Percentiles rank a stretch among this genome's conserved stretches.
phyloP scores from a whole-genome alignment of 352 stramenopile genomes.

The Globisporangium spinosum region DNA sequence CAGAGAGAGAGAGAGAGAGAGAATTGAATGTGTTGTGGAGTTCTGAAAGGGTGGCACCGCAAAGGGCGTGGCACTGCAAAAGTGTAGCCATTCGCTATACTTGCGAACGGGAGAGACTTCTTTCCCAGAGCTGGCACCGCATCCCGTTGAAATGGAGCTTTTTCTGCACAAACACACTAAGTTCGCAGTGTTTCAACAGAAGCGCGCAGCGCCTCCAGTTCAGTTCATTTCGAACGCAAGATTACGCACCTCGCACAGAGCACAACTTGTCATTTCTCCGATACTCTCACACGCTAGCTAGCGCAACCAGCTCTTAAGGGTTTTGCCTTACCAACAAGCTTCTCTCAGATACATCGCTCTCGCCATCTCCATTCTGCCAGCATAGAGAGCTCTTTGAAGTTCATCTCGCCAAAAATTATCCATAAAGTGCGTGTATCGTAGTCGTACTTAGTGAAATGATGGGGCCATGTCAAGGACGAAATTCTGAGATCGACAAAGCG shows the following conservation, averaged over 20 bases:
- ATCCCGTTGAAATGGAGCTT: not conserved
- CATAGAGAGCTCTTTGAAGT: conserved; percentile 2
- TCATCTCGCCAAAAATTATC: not conserved
- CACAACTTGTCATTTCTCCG: no score
- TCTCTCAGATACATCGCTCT: not conserved
- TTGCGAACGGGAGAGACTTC: not conserved
- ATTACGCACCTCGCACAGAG: no score
- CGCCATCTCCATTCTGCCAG: not conserved
- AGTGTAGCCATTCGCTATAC: not conserved
- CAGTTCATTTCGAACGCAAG: not conserved
- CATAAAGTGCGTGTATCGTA: not conserved
- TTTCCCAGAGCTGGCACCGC: not conserved
- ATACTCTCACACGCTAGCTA: not conserved
- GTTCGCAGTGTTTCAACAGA: not conserved
- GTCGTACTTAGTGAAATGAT: not conserved
- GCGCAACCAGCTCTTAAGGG: not conserved
- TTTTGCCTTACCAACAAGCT: not conserved
- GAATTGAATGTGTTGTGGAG: not conserved
- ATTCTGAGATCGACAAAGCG: not conserved
- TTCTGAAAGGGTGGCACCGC: not conserved
- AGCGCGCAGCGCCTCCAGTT: not conserved
- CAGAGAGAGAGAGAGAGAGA: not conserved
- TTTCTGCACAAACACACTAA: not conserved
- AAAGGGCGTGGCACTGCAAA: not conserved
- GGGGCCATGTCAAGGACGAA: not conserved